phyloP scores from a whole-genome alignment of 176 grass and related monocot species.

The Avena sativa region DNA sequence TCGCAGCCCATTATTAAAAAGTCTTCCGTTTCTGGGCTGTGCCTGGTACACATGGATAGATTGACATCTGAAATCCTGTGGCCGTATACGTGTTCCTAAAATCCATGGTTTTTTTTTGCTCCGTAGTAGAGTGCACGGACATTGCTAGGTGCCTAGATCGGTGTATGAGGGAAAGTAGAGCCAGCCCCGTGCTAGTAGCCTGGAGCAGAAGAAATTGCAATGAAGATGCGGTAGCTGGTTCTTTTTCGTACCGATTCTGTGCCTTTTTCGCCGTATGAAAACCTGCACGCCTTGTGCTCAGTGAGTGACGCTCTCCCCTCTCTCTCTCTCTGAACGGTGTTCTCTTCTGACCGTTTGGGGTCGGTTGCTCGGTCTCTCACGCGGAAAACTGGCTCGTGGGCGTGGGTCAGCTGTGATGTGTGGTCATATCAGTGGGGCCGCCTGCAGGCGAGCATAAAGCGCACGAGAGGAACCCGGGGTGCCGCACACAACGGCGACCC shows the following conservation, averaged over 20 bases:
- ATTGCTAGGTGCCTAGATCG: too few species aligned
- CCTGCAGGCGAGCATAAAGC: not conserved
- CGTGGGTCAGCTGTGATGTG: not conserved
- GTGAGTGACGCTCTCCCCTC: not conserved
- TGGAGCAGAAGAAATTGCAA: not conserved
- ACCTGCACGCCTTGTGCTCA: not conserved
- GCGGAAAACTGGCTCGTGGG: not conserved
- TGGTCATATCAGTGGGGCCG: constrained; percentile 16
- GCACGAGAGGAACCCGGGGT: not conserved
- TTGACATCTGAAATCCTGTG: too few species aligned
- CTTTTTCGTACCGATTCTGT: not conserved
- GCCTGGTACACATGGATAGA: not conserved
- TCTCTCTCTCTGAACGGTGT: not conserved
- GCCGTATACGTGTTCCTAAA: too few species aligned
- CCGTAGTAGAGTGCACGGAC: too few species aligned
- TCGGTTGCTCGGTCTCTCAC: constrained; percentile 6
- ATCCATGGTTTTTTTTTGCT: too few species aligned
- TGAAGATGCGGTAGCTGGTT: not conserved
- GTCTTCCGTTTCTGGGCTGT: not conserved
- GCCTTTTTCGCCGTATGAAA: not conserved
- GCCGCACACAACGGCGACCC: not conserved
- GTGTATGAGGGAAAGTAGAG: too few species aligned
- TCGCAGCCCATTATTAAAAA: not conserved
- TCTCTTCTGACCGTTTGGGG: constrained; percentile 1
- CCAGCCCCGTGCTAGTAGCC: too few species aligned